phyloP scores from a whole-genome alignment of 371 early-diverging fungal genomes.

The Apophysomyces variabilis region DNA sequence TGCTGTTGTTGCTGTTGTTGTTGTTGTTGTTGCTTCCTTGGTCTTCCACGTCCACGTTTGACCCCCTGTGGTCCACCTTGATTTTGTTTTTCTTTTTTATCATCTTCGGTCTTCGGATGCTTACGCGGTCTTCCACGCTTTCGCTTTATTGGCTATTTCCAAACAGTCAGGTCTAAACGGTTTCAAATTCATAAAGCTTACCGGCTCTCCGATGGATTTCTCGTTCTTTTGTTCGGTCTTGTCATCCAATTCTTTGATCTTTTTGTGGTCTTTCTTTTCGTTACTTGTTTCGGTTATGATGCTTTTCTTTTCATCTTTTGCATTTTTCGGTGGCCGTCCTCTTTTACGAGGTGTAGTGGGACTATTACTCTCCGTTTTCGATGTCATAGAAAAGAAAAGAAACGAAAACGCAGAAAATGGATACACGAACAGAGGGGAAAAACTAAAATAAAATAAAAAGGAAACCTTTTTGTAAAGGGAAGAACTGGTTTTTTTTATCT shows the following conservation, averaged over 20 bases:
- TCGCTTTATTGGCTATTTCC: constrained; percentile 6
- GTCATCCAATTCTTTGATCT: constrained; percentile 2
- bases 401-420: too few species aligned
- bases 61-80: background rate
- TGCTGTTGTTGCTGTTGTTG: background rate
- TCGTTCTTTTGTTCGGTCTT: background rate
- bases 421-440: background rate
- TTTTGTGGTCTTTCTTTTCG: constrained; percentile 1
- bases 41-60: constrained; percentile 6
- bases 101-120: background rate
- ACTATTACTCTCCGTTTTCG: background rate
- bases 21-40: constrained; percentile 7
- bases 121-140: constrained; percentile 12
- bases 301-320: constrained; percentile 2
- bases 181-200: background rate
- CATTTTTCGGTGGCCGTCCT: constrained; percentile 6
- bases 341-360: background rate
- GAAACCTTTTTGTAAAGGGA: background rate
- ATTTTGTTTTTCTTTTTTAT: background rate
- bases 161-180: background rate
- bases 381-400: background rate
- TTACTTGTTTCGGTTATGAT: background rate
- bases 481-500: constrained; percentile 10
- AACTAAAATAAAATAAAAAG: background rate
- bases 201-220: constrained; percentile 1